Base-by-base conservation (phyloP, 306 rosid species). In the Luffa acutangula region DNA sequence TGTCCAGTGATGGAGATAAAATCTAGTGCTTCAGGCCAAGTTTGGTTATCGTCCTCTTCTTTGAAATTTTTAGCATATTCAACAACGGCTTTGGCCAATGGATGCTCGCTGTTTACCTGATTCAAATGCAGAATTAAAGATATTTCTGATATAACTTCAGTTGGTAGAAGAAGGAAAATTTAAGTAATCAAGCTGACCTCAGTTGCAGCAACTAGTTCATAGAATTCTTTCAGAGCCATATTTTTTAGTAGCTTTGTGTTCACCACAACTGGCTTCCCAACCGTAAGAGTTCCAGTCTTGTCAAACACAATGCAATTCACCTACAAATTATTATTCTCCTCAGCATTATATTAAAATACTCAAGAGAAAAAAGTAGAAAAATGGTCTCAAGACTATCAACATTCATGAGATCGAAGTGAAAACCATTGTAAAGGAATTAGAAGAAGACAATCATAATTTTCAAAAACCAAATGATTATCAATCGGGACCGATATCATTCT, bases 221-320 rank as follows among this genome's bases (percentile, higher is more conserved):
- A 89, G 83, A 93, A 90, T 49, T 90, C 84, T 63, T 51, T 60
- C 53, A 64, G 79, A 31, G 79, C 78, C 86, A 89, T 84, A 3
- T 79, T 84, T 43, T 54, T 85, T 13, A 90, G 80, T 83, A 91
- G 77, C 83, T 73, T 86, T 72, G 91, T 87, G 36, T 78, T 89
- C 17, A 91, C 92, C 78, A 88, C 93, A 80, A 84, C 86, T 3
- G 98, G 95, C 86, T 91, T 91, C 70, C 98, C 98, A 67, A 83
- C 43, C 11, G 98, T 93, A 82, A 93, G 97, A 51, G 98, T 93
- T 15, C 97, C 98, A 17, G 98, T 93, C 92, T 93, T 93, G 79
- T 93, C 97, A 51, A 93, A 93, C 72, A 93, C 93, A 48, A 93
- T 87, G 89, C 97, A 93, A 80, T 81, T 85, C 80, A 93, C 97